Conservation (phyloP, 345 rosid species). For the Euphorbia lathyris region DNA sequence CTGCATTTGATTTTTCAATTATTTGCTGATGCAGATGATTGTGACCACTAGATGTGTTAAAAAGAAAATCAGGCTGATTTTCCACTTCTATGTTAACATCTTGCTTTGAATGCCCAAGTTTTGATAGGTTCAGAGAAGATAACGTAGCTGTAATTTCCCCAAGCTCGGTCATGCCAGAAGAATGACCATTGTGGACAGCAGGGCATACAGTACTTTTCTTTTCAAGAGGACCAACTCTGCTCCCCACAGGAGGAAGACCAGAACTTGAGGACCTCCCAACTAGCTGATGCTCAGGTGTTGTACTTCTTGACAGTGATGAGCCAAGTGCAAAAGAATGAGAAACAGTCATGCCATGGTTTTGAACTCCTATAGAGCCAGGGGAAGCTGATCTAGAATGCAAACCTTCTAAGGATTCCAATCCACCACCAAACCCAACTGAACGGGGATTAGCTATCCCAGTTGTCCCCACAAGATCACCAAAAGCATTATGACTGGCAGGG, state of each 20-base stretch:
- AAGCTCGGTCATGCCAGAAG: constrained; percentile 41
- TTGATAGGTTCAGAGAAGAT: constrained; percentile 52
- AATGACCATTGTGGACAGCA: constrained; percentile 40
- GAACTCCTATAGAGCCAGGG: constrained; percentile 41
- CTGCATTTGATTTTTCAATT: constrained; percentile 38
- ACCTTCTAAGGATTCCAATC: constrained; percentile 41
- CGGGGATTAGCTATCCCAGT: constrained; percentile 32
- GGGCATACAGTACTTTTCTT: constrained; percentile 47
- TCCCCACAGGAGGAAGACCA: constrained; percentile 65
- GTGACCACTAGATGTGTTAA: constrained; percentile 46
- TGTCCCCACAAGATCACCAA: constrained; percentile 50
- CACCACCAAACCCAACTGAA: constrained; percentile 42
- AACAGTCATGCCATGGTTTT: constrained; percentile 25
- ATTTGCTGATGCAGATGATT: constrained; percentile 52
- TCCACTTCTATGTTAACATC: constrained; percentile 32
- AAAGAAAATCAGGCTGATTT: constrained; percentile 43
- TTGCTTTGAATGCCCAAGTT: constrained; percentile 43
- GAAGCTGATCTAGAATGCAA: constrained; percentile 46
- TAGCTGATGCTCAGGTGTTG: constrained; percentile 63
- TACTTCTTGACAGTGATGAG: constrained; percentile 62
- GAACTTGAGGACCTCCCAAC: constrained; percentile 51
- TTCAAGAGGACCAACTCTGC: constrained; percentile 49
- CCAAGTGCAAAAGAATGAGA: constrained; percentile 47
- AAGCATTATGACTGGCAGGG: constrained; percentile 69
- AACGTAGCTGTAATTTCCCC: constrained; percentile 58